Percentiles rank a stretch among this genome's conserved stretches.
phyloP scores from a whole-genome alignment of 352 stramenopile genomes.

The Lagenidium giganteum region DNA sequence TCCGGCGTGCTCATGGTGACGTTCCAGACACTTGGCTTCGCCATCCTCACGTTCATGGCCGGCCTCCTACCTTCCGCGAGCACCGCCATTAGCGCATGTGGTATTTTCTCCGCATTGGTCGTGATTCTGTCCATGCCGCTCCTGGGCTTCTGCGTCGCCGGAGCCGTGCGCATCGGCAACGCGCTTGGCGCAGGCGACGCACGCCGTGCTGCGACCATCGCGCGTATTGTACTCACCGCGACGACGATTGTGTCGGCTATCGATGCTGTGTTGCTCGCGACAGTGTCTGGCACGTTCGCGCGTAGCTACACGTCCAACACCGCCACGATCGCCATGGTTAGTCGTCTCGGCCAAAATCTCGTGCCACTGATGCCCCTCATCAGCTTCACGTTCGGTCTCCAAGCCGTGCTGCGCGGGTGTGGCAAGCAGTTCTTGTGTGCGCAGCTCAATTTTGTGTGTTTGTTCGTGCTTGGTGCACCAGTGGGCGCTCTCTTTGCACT shows the following conservation, averaged over 20 bases:
- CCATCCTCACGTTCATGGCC: conserved; percentile 9
- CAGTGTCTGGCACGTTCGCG: conserved; percentile 12
- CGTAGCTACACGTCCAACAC: conserved; percentile 15
- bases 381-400: conserved; percentile 6
- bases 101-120: conserved; percentile 14
- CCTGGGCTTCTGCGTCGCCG: conserved; percentile 12
- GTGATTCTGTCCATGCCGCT: conserved; percentile 20
- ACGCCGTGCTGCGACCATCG: conserved; percentile 10
- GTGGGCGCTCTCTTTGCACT: conserved; percentile 21
- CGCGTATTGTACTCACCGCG: conserved; percentile 6
- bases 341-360: conserved; percentile 1
- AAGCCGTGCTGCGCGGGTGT: conserved; percentile 19
- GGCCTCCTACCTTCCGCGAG: conserved; percentile 23
- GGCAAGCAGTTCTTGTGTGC: conserved; percentile 16
- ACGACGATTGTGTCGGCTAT: conserved; percentile 1
- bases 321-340: conserved; percentile 2
- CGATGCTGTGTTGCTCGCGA: conserved; percentile 5
- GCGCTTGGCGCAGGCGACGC: conserved; percentile 21
- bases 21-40: conserved; percentile 50
- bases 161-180: conserved; percentile 25
- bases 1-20: conserved; percentile 57
- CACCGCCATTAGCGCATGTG: conserved; percentile 14
- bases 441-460: conserved; percentile 19
- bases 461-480: conserved; percentile 16
- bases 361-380: conserved; percentile 13